Conservation (phyloP, 768 basidiomycete species). For the Leccinum arenicola region DNA sequence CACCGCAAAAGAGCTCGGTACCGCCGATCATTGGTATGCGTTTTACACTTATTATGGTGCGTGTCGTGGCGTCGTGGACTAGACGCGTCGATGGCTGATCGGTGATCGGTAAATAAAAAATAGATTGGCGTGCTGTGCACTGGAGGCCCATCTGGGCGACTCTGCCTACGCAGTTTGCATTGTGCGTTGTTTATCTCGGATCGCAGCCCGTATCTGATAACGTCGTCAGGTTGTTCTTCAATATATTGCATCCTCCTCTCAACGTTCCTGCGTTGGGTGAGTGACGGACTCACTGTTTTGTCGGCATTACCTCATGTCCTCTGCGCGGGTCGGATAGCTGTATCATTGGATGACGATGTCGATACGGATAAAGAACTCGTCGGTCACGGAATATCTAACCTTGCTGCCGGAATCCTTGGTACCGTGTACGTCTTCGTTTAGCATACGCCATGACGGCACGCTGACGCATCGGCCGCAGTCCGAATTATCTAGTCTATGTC, state of each 20-base stretch:
- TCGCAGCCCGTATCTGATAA: conserved; percentile 22
- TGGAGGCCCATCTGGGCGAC: conserved; percentile 75
- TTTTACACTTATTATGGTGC: conserved; percentile 81
- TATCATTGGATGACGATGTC: conserved; percentile 85
- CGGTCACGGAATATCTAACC: conserved; percentile 89
- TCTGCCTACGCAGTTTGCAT: conserved; percentile 90
- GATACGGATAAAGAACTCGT: conserved; percentile 92
- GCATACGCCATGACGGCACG: neutral
- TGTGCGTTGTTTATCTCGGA: conserved; percentile 48
- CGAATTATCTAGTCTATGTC: conserved; percentile 87
- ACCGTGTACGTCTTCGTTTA: conserved; percentile 57
- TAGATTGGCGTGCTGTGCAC: conserved; percentile 60
- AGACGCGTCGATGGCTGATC: neutral
- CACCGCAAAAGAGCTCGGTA: conserved; percentile 33
- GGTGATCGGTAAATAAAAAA: neutral
- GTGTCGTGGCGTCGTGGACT: conserved; percentile 10
- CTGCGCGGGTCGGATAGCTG: conserved; percentile 46
- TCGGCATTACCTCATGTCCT: neutral
- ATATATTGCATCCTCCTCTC: conserved; percentile 78
- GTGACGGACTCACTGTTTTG: conserved; percentile 13
- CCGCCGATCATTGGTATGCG: conserved; percentile 64
- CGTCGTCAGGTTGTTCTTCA: conserved; percentile 67
- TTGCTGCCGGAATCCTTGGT: conserved; percentile 76
- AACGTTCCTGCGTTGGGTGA: conserved; percentile 87
- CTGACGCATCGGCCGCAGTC: conserved; percentile 38